Percentiles rank a stretch among this genome's conserved stretches.
These are phyloP conservation scores for Vigna reflexopilosa DNA, from an alignment of 306 rosid genomes.

Conservation along the genomic window DNA sequence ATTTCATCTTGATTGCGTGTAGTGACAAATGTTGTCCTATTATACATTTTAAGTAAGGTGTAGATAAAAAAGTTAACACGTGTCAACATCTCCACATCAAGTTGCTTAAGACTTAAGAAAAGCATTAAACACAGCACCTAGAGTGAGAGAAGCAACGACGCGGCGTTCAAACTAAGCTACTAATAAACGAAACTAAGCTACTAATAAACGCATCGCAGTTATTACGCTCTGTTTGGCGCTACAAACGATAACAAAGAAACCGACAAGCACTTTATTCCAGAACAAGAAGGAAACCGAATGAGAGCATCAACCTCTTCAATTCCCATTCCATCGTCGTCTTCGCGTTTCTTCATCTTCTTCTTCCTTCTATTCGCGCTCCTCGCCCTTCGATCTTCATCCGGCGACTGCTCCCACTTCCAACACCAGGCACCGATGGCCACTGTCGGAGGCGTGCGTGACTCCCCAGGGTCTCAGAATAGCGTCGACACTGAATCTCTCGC, in stretches of 20 bases:
- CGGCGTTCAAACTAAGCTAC: not conserved
- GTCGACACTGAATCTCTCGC: constrained; percentile 66
- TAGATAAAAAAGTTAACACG: not conserved
- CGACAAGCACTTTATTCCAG: not conserved
- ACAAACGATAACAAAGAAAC: not conserved
- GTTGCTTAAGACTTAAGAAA: not conserved
- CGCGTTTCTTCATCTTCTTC: not conserved
- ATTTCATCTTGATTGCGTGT: too few species aligned
- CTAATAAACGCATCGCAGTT: not conserved
- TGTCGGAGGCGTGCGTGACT: constrained; percentile 62
- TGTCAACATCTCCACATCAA: not conserved
- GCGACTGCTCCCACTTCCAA: constrained; percentile 40
- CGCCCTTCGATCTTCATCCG: constrained; percentile 2
- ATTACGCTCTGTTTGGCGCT: not conserved
- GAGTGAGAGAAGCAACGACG: not conserved
- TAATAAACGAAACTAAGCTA: not conserved
- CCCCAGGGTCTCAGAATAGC: constrained; percentile 58
- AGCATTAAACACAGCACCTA: not conserved
- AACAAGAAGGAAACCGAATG: constrained; percentile 41
- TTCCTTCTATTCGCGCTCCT: constrained; percentile 18
- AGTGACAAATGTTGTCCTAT: too few species aligned
- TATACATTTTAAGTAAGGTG: too few species aligned
- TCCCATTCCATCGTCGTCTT: not conserved
- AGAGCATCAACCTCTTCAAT: constrained; percentile 7
- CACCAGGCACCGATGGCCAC: constrained; percentile 55